phyloP scores from a whole-genome alignment of 208 protist species.

The Trypanosoma vivax region DNA sequence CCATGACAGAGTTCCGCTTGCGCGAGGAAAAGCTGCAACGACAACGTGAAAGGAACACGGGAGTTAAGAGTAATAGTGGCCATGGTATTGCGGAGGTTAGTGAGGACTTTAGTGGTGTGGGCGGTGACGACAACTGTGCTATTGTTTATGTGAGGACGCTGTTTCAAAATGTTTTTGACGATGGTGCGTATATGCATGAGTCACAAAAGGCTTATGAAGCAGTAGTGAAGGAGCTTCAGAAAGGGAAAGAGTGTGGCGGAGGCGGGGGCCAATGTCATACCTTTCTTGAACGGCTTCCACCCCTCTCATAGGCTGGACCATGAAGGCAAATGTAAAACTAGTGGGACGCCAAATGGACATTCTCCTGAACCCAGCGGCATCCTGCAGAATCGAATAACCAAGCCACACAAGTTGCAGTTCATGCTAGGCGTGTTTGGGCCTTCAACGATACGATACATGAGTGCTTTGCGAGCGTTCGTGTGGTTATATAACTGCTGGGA shows the following conservation, averaged over 20 bases:
- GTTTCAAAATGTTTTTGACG: slow-evolving; percentile 44
- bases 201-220: slow-evolving; percentile 34
- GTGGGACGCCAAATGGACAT: too few relatives aligned
- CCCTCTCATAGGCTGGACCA: neutral
- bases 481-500: too few relatives aligned
- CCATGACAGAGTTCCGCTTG: slow-evolving; percentile 41
- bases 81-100: neutral
- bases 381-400: too few relatives aligned
- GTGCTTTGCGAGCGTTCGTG: too few relatives aligned
- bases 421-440: too few relatives aligned
- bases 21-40: slow-evolving; percentile 31
- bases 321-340: neutral
- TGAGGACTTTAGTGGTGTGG: neutral
- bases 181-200: slow-evolving; percentile 38
- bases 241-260: slow-evolving; percentile 1
- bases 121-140: neutral
- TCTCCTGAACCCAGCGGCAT: too few relatives aligned
- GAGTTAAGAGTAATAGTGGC: neutral
- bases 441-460: too few relatives aligned
- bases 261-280: slow-evolving; percentile 2
- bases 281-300: slow-evolving; percentile 29
- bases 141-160: slow-evolving; percentile 55
- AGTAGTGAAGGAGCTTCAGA: slow-evolving; percentile 27
- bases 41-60: slow-evolving; percentile 19
- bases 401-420: too few relatives aligned